Evolutionary conservation across 2,329 filamentous ascomycete genomes (phyloP).

Genomic region (Colletotrichum acutatum): DNA sequence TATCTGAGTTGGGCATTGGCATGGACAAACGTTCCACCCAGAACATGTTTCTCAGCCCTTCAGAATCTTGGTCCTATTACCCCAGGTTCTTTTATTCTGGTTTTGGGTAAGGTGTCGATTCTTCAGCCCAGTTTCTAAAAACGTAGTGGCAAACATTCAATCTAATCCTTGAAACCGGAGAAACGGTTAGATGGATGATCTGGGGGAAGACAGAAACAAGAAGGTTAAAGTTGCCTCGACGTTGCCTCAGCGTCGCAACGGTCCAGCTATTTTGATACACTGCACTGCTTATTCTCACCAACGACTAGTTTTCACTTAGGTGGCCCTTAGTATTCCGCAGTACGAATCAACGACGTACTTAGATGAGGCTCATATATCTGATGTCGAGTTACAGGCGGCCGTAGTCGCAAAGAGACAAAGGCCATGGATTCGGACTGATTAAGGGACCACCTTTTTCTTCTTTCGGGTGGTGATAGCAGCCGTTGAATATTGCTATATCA

Average conservation of each 20-base stretch:
- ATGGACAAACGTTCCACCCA: not conserved
- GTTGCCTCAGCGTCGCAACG: conserved; percentile 5
- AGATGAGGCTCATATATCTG: conserved; percentile 19
- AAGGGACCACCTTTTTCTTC: not conserved
- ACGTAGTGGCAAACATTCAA: conserved; percentile 22
- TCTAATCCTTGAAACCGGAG: not conserved
- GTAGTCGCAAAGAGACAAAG: conserved; percentile 10
- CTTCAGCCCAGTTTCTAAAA: conserved; percentile 8
- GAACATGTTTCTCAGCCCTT: conserved; percentile 15
- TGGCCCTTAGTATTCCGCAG: not conserved
- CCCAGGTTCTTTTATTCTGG: conserved; percentile 8
- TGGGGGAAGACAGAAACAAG: not conserved
- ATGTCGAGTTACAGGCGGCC: not conserved
- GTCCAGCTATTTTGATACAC: not conserved
- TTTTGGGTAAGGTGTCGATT: not conserved
- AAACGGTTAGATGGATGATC: conserved; percentile 2
- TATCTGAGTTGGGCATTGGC: not conserved
- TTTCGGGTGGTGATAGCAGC: conserved; percentile 16
- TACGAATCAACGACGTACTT: not conserved
- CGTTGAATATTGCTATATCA: conserved; percentile 12
- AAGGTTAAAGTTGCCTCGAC: not conserved
- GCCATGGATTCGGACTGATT: conserved; percentile 5
- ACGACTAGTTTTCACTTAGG: not conserved
- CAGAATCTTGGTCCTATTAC: not conserved
- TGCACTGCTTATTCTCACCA: not conserved